These are phyloP conservation scores for Senna siamea DNA, from an alignment of 306 rosid genomes.

Conservation along the genomic window DNA sequence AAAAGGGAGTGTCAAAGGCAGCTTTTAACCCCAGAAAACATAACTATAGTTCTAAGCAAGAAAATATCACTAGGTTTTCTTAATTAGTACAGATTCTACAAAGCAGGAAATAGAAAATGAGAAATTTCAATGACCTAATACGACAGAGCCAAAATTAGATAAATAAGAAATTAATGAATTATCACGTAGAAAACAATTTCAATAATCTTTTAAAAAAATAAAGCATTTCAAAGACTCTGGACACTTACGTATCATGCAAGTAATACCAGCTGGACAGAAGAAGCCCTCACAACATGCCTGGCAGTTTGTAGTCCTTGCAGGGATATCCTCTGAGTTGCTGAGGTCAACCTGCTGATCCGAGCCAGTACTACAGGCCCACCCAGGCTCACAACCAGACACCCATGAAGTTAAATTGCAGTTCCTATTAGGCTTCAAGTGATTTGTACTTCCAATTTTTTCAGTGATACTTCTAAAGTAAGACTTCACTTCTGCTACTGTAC, in stretches of 20 bases:
- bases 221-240: slow-evolving; percentile 18
- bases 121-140: neutral
- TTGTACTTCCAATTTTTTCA: slow-evolving; percentile 50
- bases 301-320: slow-evolving; percentile 75
- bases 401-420: slow-evolving; percentile 93
- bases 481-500: slow-evolving; percentile 84
- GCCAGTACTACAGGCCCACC: slow-evolving; percentile 86
- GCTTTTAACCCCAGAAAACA: slow-evolving; percentile 20
- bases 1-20: slow-evolving; percentile 44
- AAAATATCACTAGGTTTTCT: neutral
- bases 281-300: slow-evolving; percentile 92
- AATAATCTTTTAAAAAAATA: slow-evolving; percentile 20
- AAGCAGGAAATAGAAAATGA: no score
- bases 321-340: slow-evolving; percentile 61
- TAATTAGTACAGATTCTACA: neutral
- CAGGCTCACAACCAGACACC: slow-evolving; percentile 96
- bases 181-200: slow-evolving; percentile 23
- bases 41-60: neutral
- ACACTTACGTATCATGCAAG: slow-evolving; percentile 98
- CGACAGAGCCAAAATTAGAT: neutral
- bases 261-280: slow-evolving; percentile 93
- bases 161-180: neutral
- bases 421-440: slow-evolving; percentile 75
- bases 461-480: slow-evolving; percentile 69
- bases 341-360: slow-evolving; percentile 58